These are phyloP conservation scores for Rhizopogon sp. DNA, from an alignment of 768 basidiomycete species.

Conservation along the genomic window DNA sequence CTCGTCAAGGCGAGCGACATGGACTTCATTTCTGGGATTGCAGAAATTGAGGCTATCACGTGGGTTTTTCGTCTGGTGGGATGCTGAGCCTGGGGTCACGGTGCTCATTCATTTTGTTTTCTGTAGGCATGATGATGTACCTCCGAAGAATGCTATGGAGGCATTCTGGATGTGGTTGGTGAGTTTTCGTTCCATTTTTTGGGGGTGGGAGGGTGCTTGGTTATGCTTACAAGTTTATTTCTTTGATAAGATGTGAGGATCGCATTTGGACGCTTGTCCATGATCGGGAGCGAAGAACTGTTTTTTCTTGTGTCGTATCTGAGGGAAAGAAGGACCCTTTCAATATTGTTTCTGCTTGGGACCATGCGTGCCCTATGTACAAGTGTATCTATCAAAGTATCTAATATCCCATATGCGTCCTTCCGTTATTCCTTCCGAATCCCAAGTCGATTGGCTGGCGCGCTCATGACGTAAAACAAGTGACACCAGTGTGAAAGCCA, in stretches of 20 bases:
- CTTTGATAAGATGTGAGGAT: conserved; percentile 7
- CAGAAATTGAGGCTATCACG: conserved; percentile 26
- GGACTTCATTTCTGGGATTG: conserved; percentile 21
- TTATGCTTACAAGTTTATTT: neutral
- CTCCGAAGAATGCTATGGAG: conserved; percentile 19
- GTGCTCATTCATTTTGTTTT: neutral
- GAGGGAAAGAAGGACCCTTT: no score
- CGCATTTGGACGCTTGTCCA: neutral
- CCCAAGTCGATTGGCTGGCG: no score
- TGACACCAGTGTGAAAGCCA: no score
- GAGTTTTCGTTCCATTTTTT: conserved; percentile 2
- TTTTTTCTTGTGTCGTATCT: conserved; percentile 1
- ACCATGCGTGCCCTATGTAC: no score
- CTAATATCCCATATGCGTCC: no score
- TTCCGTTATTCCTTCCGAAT: no score
- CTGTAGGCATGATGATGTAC: conserved; percentile 21
- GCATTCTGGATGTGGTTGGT: conserved; percentile 26
- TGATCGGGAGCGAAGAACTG: neutral
- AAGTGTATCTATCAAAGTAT: no score
- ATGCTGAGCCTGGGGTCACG: neutral
- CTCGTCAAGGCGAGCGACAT: conserved; percentile 11
- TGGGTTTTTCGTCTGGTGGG: conserved; percentile 7
- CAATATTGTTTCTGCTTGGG: no score
- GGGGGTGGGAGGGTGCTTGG: neutral
- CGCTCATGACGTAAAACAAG: no score